These are phyloP conservation scores for Akanthomyces muscarius DNA, from an alignment of 2,329 filamentous ascomycete genomes.

Conservation along the genomic window DNA sequence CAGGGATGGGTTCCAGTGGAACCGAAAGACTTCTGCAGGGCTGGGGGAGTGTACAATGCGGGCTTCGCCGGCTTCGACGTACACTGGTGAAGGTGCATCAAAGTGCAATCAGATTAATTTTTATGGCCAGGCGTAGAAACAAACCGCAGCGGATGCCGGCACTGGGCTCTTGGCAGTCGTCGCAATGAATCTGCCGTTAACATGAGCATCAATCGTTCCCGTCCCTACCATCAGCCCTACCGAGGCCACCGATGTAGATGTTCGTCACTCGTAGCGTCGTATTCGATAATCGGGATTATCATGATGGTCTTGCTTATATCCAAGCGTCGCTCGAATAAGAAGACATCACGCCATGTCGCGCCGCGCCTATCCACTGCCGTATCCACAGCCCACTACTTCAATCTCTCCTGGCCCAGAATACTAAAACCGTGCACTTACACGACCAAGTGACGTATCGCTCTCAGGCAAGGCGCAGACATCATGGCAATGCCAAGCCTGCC, in stretches of 20 bases:
- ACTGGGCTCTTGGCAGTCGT: not conserved
- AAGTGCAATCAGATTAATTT: not conserved
- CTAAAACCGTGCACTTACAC: not conserved
- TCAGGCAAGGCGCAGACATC: not conserved
- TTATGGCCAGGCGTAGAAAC: not conserved
- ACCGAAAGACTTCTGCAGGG: not conserved
- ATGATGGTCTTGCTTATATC: not conserved
- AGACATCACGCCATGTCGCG: slow-evolving; percentile 3
- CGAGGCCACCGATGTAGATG: not conserved
- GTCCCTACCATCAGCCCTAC: not conserved
- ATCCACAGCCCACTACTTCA: not conserved
- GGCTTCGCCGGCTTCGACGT: too few species aligned
- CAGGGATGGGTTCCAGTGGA: not conserved
- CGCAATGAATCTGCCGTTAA: not conserved
- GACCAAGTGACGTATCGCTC: not conserved
- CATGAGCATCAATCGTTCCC: not conserved
- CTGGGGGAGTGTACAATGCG: not conserved
- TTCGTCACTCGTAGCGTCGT: not conserved
- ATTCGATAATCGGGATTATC: not conserved
- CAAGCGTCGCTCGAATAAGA: not conserved
- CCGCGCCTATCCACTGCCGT: not conserved
- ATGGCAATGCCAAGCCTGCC: not conserved
- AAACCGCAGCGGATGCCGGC: not conserved
- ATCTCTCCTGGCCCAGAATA: not conserved
- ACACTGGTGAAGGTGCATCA: too few species aligned